Base-by-base conservation (phyloP, 176 grass and related monocot species). In the Paspalum notatum region DNA sequence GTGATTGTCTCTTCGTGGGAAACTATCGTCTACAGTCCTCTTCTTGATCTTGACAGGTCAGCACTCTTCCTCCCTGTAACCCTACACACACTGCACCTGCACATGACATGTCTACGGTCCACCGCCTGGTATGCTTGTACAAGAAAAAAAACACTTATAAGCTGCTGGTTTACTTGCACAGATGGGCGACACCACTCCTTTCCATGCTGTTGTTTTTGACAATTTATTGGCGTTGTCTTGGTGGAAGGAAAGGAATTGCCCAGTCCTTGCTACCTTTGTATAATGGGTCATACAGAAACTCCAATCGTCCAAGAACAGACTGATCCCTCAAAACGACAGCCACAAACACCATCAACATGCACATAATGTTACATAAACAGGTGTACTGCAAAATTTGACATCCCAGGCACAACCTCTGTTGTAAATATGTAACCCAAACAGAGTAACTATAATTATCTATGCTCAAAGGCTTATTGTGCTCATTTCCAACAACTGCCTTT, bases 1-100 rank as follows among this genome's bases (percentile, higher is more conserved):
- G 24, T 93, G 15, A 84, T 98, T 17, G 88, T 95, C 24, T 86
- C 92, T 46, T 84, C 71, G 1, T 98, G 96, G 96, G 96, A 98
- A 64, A 88, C 90, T 24, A 84, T 98, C 3, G 95, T 98, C 27
- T 95, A 95, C 75, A 98, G 63, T 66, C 84, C 96, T 66, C 16
- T 98, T 79, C 96, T 98, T 82, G 96, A 98, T 84, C 81, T 95
- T 41, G 96, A 95, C 71, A 91, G 96, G 96, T 84, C 75, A 54
- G 74, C 7, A 42, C 26, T 65, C 25, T 73, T 77, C 49, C 53
- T 80, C 38, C 25, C 8, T 77, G 0, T 40, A 72, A 60, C n/a
- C 43, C 22, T 39, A 80, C 17, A 27, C 17, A 27, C 32, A 32
- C 32, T 32, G 32, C 32, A 32, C 32, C 4, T 42, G 15, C 4